Evolutionary conservation across 805 yeast genomes (phyloP).

Genomic region (Wickerhamomyces kurtzmanii): DNA sequence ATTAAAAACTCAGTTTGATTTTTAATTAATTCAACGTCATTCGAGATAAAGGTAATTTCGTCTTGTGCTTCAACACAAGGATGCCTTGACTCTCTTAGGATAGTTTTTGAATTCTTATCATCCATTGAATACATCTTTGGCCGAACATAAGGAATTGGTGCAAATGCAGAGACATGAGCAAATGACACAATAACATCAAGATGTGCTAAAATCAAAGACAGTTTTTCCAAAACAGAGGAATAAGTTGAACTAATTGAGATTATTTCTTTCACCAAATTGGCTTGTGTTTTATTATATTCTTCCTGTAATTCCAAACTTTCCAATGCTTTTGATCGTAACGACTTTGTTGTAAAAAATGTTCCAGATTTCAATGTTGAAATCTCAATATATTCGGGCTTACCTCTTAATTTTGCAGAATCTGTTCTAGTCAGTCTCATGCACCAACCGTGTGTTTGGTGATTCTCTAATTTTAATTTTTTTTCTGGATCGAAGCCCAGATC

Average conservation of each 20-base stretch:
- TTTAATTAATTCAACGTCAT: constrained; percentile 65
- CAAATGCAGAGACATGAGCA: constrained; percentile 75
- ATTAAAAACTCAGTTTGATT: constrained; percentile 60
- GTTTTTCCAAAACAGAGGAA: constrained; percentile 61
- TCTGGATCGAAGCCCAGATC: constrained; percentile 77
- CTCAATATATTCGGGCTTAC: constrained; percentile 52
- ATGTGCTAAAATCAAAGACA: constrained; percentile 56
- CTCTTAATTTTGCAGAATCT: constrained; percentile 75
- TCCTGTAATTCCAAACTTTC: constrained; percentile 48
- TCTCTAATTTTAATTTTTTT: constrained; percentile 82
- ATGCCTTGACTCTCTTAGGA: constrained; percentile 74
- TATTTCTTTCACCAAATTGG: constrained; percentile 73
- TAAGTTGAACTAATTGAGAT: constrained; percentile 75
- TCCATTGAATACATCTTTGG: constrained; percentile 60
- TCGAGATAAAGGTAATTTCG: constrained; percentile 82
- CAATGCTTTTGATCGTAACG: constrained; percentile 48
- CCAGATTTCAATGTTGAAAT: constrained; percentile 93
- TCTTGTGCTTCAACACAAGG: constrained; percentile 93
- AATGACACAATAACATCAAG: constrained; percentile 80
- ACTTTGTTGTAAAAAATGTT: constrained; percentile 74
- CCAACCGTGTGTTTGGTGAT: constrained; percentile 87
- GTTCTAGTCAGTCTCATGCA: constrained; percentile 87
- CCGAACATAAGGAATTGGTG: constrained; percentile 71
- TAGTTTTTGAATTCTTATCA: constrained; percentile 32
- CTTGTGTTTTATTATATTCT: constrained; percentile 68